A percentile compares a stretch with the other conserved stretches of the same genome.
Evolutionary conservation across 2,329 filamentous ascomycete species (phyloP).

Genomic region (Colletotrichum orbiculare): DNA sequence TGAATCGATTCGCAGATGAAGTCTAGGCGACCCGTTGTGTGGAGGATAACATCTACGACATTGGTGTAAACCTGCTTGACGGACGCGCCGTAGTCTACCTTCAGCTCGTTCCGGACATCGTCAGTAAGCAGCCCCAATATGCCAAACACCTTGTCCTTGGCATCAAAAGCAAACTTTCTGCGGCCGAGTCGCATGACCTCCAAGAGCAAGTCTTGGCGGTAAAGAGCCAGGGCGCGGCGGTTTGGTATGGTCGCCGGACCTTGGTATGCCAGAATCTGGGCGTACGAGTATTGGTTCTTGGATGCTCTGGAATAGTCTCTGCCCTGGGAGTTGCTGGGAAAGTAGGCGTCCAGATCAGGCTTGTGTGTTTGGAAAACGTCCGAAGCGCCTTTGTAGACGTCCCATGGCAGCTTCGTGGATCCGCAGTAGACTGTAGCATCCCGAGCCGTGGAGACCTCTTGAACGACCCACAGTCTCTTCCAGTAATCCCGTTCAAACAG

Average conservation of each 20-base stretch:
- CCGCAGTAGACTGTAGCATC: constrained; percentile 42
- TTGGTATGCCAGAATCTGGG: constrained; percentile 30
- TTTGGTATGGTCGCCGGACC: constrained; percentile 37
- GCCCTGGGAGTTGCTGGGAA: constrained; percentile 7
- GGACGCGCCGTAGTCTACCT: constrained; percentile 45
- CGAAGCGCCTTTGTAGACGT: constrained; percentile 37
- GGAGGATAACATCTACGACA: constrained; percentile 46
- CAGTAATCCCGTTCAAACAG: constrained; percentile 51
- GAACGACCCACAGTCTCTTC: constrained; percentile 47
- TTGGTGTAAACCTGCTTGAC: constrained; percentile 48
- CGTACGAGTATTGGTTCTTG: constrained; percentile 27
- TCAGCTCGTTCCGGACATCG: constrained; percentile 41
- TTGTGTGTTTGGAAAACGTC: constrained; percentile 35
- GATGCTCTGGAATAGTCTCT: constrained; percentile 10
- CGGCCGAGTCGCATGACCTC: constrained; percentile 26
- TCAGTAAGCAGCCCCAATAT: constrained; percentile 46
- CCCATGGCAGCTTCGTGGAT: constrained; percentile 37
- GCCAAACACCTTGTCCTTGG: constrained; percentile 51
- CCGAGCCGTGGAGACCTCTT: constrained; percentile 43
- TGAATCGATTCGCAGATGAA: constrained; percentile 50
- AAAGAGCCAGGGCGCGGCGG: background rate
- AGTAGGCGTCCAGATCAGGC: constrained; percentile 23
- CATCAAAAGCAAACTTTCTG: constrained; percentile 35
- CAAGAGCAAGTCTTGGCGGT: constrained; percentile 34
- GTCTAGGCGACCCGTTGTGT: constrained; percentile 42